Evolutionary conservation across 306 rosid species (phyloP).

Genomic region (Glycine soja): DNA sequence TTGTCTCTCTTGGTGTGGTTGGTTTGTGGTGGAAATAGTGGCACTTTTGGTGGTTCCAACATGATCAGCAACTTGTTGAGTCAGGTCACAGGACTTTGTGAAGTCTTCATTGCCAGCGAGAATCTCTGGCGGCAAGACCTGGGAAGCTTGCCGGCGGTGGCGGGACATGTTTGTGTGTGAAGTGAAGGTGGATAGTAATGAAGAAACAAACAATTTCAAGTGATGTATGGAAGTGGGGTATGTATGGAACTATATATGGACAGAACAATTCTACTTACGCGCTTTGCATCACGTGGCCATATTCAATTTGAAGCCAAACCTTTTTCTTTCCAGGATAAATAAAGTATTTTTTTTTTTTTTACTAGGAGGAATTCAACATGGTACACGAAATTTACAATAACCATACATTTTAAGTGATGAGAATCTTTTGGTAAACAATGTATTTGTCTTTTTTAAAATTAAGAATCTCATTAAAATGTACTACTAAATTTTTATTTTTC

Average conservation of each 20-base stretch:
- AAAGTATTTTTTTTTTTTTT: background rate
- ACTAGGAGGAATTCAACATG: no score
- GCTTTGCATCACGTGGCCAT: background rate
- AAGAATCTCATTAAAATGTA: no score
- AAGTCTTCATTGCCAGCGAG: slow-evolving; percentile 24
- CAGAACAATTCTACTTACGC: background rate
- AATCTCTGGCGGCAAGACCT: slow-evolving; percentile 37
- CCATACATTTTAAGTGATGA: no score
- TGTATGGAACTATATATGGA: background rate
- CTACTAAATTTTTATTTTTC: no score
- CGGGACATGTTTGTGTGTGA: slow-evolving; percentile 42
- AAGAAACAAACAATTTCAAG: background rate
- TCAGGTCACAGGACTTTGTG: background rate
- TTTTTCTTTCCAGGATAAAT: background rate
- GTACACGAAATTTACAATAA: no score
- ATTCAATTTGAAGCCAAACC: background rate
- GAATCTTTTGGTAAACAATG: no score
- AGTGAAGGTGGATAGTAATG: background rate
- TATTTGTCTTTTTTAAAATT: no score
- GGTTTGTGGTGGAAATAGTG: slow-evolving; percentile 27
- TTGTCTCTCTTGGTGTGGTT: background rate
- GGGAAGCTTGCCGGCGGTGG: slow-evolving; percentile 50
- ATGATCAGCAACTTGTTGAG: background rate
- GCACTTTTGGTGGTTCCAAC: background rate
- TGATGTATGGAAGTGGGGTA: background rate